Conservation (phyloP, 495 filamentous ascomycete genomes). For the Lasiosphaeris hirsuta region DNA sequence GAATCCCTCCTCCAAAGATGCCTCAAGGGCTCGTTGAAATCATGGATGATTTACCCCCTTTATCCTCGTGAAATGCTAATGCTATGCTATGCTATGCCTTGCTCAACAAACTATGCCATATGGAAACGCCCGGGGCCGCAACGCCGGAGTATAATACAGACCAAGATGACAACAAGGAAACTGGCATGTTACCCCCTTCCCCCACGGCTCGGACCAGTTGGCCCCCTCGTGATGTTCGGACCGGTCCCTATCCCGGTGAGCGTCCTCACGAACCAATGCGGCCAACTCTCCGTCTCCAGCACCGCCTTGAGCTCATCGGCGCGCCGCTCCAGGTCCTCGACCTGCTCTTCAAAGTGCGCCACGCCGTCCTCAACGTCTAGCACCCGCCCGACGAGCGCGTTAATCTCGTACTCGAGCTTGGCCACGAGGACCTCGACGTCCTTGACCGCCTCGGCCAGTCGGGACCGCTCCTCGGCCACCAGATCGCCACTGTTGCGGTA, state of each 20-base stretch:
- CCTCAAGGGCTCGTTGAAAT: not conserved
- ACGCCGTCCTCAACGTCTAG: conserved; percentile 86
- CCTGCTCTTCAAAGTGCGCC: conserved; percentile 74
- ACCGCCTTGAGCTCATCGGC: conserved; percentile 66
- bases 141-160: not conserved
- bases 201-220: not conserved
- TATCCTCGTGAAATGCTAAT: not conserved
- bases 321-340: conserved; percentile 71
- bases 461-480: conserved; percentile 60
- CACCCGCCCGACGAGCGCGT: conserved; percentile 73
- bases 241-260: conserved; percentile 58
- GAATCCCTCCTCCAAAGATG: conserved; percentile 1
- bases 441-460: conserved; percentile 69
- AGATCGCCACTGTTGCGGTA: conserved; percentile 64
- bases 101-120: not conserved
- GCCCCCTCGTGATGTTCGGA: conserved; percentile 47
- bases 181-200: not conserved
- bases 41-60: not conserved
- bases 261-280: conserved; percentile 56
- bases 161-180: not conserved
- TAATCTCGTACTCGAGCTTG: conserved; percentile 92
- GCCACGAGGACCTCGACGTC: conserved; percentile 80
- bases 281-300: conserved; percentile 60
- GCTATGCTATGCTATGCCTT: not conserved
- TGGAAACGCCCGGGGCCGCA: not conserved